A percentile compares a stretch with the other conserved stretches of the same genome.
Conservation (phyloP, 441 rosid species). For the Viola pubescens region DNA sequence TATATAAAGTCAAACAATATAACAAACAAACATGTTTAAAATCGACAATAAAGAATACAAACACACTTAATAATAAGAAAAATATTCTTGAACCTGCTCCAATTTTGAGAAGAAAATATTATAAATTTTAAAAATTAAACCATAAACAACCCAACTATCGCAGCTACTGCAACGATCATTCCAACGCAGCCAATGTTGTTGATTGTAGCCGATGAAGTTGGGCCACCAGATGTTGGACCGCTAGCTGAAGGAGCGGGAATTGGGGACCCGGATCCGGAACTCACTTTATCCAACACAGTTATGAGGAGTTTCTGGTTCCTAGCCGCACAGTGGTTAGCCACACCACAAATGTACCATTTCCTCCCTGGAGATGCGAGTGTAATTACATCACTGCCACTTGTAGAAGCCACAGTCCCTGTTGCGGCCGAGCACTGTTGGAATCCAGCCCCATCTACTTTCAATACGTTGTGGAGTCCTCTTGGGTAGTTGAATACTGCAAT, state of each 20-base stretch:
- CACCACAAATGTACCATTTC: slow-evolving; percentile 43
- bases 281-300: slow-evolving; percentile 21
- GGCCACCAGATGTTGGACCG: neutral
- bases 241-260: slow-evolving; percentile 9
- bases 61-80: neutral
- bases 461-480: slow-evolving; percentile 25
- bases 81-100: neutral
- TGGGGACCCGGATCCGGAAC: neutral
- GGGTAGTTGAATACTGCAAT: slow-evolving; percentile 33
- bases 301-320: slow-evolving; percentile 31
- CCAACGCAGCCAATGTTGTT: slow-evolving; percentile 4
- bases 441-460: slow-evolving; percentile 23
- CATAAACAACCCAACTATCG: slow-evolving; percentile 10
- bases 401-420: slow-evolving; percentile 3
- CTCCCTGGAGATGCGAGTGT: slow-evolving; percentile 20
- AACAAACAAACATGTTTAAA: no score
- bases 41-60: neutral
- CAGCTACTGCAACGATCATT: slow-evolving; percentile 10
- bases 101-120: neutral
- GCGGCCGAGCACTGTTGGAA: slow-evolving; percentile 27
- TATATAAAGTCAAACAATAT: no score
- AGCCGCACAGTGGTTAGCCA: slow-evolving; percentile 22
- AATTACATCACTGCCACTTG: slow-evolving; percentile 27
- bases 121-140: neutral
- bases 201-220: slow-evolving; percentile 18